Evolutionary conservation across 2,329 filamentous ascomycete genomes (phyloP), one percentile per base, ranked within the genome.

Genomic region (Fusarium nygamai): DNA sequence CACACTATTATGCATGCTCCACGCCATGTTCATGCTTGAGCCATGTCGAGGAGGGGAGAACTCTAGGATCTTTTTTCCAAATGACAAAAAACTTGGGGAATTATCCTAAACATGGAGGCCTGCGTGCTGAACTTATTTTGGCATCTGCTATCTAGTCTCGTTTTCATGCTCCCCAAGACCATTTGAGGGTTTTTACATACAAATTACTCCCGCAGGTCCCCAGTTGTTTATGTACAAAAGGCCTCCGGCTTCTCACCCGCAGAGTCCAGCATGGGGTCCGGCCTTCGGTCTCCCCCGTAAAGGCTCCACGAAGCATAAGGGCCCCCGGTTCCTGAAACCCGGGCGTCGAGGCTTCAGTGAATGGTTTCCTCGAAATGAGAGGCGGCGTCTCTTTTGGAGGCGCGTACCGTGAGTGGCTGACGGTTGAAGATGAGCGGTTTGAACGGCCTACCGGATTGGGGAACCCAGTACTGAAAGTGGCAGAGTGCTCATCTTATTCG

Each of bases 371-470:
- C 36, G 64, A 57, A 38, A 38, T 38, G 36, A 38, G 58, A 36
- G 46, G 56, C 43, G 50, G 48, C 58, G 44, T 46, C 58, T 57
- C 68, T 47, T n/a, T 61, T 44, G 41, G 29, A 50, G 22, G 38
- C 41, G 36, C 19, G n/a, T 44, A 29, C 31, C 31, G n/a, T 50
- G 65, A 61, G 65, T 67, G 64, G 65, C 64, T 68, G 64, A 62
- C 46, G 34, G 29, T 68, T 67, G n/a, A 34, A 38, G 33, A 59
- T 62, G 62, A 54, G 50, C 46, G 61, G 48, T 20, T 66, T 38
- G 48, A 69, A 54, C 50, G 72, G 67, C 34, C 60, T 71, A 66
- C 64, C 73, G 63, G 69, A 75, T 64, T 72, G 48, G 72, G 64
- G 44, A 64, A 69, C 50, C 65, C 64, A 64, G 29, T 27, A 62